A percentile compares a stretch with the other conserved stretches of the same genome.
These are phyloP conservation scores for Picochlorum sp. DNA, from an alignment of 139 green algal genomes.

Conservation along the genomic window DNA sequence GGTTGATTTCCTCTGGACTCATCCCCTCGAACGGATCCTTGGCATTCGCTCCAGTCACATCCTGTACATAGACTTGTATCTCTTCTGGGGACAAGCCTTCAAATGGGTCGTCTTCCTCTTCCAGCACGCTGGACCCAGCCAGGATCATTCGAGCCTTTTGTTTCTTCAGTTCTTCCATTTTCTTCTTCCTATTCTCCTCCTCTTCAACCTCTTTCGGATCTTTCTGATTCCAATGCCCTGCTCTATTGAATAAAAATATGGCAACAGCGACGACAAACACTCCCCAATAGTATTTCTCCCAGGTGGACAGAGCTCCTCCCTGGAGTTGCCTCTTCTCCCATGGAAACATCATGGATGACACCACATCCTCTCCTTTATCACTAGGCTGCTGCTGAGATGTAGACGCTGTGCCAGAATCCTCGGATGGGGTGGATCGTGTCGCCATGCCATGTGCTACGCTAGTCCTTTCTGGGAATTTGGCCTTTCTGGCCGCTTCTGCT, in stretches of 20 bases:
- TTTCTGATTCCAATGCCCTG: neutral
- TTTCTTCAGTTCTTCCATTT: slow-evolving; percentile 24
- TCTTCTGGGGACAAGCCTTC: slow-evolving; percentile 54
- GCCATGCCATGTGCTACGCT: neutral
- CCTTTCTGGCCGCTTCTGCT: neutral
- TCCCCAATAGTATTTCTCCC: slow-evolving; percentile 75
- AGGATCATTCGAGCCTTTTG: slow-evolving; percentile 33
- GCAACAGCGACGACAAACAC: slow-evolving; percentile 46
- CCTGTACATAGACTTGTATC: slow-evolving; percentile 30
- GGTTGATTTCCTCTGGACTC: slow-evolving; percentile 69
- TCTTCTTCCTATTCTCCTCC: slow-evolving; percentile 21
- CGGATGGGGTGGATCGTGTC: neutral
- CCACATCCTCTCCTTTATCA: neutral
- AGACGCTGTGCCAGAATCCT: neutral
- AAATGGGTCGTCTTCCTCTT: slow-evolving; percentile 44
- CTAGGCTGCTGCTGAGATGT: neutral
- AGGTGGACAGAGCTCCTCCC: slow-evolving; percentile 45
- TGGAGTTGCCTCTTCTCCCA: slow-evolving; percentile 53
- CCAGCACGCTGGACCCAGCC: slow-evolving; percentile 30
- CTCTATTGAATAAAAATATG: slow-evolving; percentile 37
- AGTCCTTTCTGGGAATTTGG: slow-evolving; percentile 7
- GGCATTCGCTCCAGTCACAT: slow-evolving; percentile 18
- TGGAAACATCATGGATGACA: slow-evolving; percentile 42
- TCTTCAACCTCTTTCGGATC: slow-evolving; percentile 6
- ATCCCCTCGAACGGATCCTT: slow-evolving; percentile 70